Evolutionary conservation across 2,329 filamentous ascomycete genomes (phyloP), one percentile per base, ranked within the genome.

Genomic region (Sclerotinia spermophila): DNA sequence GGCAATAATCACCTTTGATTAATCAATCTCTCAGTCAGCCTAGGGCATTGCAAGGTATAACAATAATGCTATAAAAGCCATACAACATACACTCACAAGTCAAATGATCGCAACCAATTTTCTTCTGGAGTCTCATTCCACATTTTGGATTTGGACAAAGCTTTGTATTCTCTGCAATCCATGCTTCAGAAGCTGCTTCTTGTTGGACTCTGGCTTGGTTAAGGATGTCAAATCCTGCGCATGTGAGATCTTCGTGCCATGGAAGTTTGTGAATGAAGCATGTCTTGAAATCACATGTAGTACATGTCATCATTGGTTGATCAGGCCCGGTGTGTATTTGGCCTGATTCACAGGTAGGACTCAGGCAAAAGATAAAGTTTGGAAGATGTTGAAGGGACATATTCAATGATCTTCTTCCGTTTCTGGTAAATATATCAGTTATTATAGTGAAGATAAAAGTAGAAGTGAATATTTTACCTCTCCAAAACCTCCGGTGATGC

Each of bases 301-400:
- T 30, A 21, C 55, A 68, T 53, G 11, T 62, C 55, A 68, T 68
- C 56, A 62, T 51, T 51, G 67, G 67, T 10, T 62, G 19, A 17
- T 48, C 56, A 1, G 30, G 21, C 27, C 33, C 30, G 21, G 33
- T 8, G n/a, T 68, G 67, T 42, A 61, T 48, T 8, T 61, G 67
- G 3, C 67, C 56, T n/a, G 38, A 48, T 27, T 68, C 44, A 13
- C 67, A 68, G 7, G 5, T 30, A 33, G n/a, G 35, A 21, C 24
- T 6, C 4, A 68, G 30, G 19, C 67, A 60, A 13, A 53, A 61
- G 7, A 38, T 45, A 17, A 60, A 68, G 24, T 59, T 68, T 27
- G 53, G 55, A 8, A 40, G 67, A 13, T 40, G 40, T 40, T 68
- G 42, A 21, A 42, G 27, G 33, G 67, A 60, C 21, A 68, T 48